These are phyloP conservation scores for Chlorella sorokiniana DNA, from an alignment of 139 green algal species.

Conservation along the genomic window DNA sequence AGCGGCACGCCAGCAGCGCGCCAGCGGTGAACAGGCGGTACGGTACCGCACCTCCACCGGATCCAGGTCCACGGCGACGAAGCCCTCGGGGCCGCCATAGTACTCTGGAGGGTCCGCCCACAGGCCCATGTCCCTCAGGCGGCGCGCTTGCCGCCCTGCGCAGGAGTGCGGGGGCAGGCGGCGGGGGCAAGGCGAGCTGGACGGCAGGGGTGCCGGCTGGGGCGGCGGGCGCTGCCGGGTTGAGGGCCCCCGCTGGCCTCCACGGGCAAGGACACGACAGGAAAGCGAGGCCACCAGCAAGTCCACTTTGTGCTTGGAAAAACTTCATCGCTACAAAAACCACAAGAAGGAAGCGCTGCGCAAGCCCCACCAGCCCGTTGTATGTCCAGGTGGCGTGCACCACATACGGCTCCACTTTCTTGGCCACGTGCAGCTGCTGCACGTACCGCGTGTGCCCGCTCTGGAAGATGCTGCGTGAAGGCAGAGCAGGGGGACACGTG, in stretches of 20 bases:
- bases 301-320: too few relatives aligned
- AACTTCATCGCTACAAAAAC: too few relatives aligned
- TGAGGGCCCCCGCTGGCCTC: too few relatives aligned
- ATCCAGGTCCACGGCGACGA: constrained; percentile 13
- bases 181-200: too few relatives aligned
- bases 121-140: constrained; percentile 34
- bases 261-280: too few relatives aligned
- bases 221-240: too few relatives aligned
- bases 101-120: constrained; percentile 25
- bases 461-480: constrained; percentile 22
- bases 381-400: constrained; percentile 36
- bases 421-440: constrained; percentile 43
- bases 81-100: background rate
- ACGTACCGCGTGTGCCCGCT: constrained; percentile 24
- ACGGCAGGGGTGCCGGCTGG: too few relatives aligned
- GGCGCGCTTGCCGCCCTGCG: constrained; percentile 2
- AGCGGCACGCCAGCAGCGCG: too few relatives aligned
- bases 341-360: too few relatives aligned
- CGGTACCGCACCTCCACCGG: background rate
- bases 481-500: background rate
- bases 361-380: constrained; percentile 34
- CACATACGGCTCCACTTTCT: constrained; percentile 4
- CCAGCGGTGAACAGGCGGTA: too few relatives aligned
- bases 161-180: too few relatives aligned
- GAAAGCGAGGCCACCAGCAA: background rate